phyloP scores from a whole-genome alignment of 768 basidiomycete genomes.

The Calocybe gangraenosa region DNA sequence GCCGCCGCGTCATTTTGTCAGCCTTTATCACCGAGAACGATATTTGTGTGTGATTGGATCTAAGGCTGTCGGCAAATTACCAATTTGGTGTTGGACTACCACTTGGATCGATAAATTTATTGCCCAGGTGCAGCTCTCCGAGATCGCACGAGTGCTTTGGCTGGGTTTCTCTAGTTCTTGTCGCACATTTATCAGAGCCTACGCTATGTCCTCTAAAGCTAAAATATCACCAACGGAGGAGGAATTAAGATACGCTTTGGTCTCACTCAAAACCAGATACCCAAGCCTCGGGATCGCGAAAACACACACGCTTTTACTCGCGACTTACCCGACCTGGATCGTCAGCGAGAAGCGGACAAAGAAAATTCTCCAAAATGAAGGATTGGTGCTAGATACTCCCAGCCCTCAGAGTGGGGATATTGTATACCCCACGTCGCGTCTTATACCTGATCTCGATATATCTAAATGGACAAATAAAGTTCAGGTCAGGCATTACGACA shows the following conservation, averaged over 20 bases:
- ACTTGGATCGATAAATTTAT: conserved; percentile 15
- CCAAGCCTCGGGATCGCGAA: conserved; percentile 70
- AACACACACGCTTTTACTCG: conserved; percentile 59
- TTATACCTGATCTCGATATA: conserved; percentile 63
- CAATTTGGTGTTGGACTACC: background rate
- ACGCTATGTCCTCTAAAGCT: conserved; percentile 11
- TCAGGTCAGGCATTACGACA: conserved; percentile 62
- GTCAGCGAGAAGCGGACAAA: conserved; percentile 83
- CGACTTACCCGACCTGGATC: conserved; percentile 60
- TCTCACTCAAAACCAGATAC: conserved; percentile 49
- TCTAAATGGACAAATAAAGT: conserved; percentile 60
- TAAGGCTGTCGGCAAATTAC: conserved; percentile 9
- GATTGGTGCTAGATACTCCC: conserved; percentile 34
- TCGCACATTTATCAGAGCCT: background rate
- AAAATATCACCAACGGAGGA: conserved; percentile 52
- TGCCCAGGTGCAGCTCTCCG: background rate
- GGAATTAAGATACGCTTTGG: conserved; percentile 53
- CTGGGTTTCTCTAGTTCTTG: background rate
- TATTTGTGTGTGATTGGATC: conserved; percentile 14
- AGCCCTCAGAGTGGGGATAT: conserved; percentile 14
- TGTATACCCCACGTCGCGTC: conserved; percentile 55
- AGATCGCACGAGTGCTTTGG: background rate
- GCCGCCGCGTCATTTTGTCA: conserved; percentile 8
- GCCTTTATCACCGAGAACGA: no score
- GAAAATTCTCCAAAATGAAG: conserved; percentile 63